Evolutionary conservation across 768 basidiomycete genomes (phyloP), one percentile per base, ranked within the genome.

Genomic region (Tephrocybe rancida): DNA sequence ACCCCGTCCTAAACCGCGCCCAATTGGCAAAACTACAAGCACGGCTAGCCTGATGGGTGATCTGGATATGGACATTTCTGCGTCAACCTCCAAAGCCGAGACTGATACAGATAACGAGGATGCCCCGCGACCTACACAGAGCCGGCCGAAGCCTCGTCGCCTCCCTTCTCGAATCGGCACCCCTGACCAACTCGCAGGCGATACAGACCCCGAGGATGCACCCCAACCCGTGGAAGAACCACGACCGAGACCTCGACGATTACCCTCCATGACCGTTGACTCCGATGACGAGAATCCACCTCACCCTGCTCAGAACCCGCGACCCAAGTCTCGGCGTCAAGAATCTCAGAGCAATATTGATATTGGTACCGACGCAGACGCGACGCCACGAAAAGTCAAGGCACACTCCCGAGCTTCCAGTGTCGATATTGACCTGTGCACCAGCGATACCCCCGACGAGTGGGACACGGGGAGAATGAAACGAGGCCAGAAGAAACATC

Each of bases 1-100:
- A 19, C 1, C 55, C 18, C 58, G 63, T 21, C 64, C 66, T 5
- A 64, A 48, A 54, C 70, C 70, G 19, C 58, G 61, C 35, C 68
- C 66, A 1, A 32, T 67, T 5, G 51, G 52, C n/a, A 68, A 68
- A 48, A 50, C 35, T 19, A 44, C 60, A 16, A 66, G 55, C 47
- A 53, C 52, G 25, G 54, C 57, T 44, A 64, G 59, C 30, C 13
- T 57, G 4, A 41, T 60, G 18, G 14, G 56, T 32, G 27, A 55
- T 39, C 29, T 44, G 19, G 53, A 59, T 10, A 54, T 48, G n/a
- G 11, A 35, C 18, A 18, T n/a, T 37, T 43, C 32, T 41, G 37
- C 11, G 21, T 7, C 7, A n/a, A n/a, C n/a, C 35, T 5, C 6
- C 27, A 13, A 19, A 3, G 48, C 27, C 14, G 21, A 27, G 35